Conservation (phyloP, 352 stramenopile species). For the Pythium phragmiticola region DNA sequence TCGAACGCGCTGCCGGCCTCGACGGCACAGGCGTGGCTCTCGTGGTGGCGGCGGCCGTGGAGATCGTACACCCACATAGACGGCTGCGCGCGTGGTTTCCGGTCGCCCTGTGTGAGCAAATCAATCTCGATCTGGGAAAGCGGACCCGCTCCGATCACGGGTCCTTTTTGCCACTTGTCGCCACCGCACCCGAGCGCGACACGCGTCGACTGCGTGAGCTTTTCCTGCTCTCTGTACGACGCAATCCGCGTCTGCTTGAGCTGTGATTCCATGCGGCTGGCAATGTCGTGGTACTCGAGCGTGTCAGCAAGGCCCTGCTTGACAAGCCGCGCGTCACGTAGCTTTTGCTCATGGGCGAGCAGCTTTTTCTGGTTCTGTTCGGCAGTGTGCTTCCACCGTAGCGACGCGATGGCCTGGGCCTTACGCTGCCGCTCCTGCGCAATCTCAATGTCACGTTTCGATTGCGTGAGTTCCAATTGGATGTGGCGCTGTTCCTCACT, state of each 20-base stretch:
- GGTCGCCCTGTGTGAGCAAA: slow-evolving; percentile 12
- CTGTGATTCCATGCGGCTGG: slow-evolving; percentile 36
- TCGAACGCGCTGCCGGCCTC: slow-evolving; percentile 35
- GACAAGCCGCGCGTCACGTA: slow-evolving; percentile 30
- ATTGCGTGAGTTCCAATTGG: slow-evolving; percentile 41
- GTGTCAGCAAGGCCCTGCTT: slow-evolving; percentile 50
- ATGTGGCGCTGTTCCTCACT: slow-evolving; percentile 40
- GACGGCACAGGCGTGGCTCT: slow-evolving; percentile 31
- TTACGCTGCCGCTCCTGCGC: slow-evolving; percentile 40
- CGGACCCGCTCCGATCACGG: slow-evolving; percentile 41
- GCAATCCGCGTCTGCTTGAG: slow-evolving; percentile 45
- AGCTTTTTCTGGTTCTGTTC: slow-evolving; percentile 42
- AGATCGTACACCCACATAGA: slow-evolving; percentile 55
- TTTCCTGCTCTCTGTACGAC: slow-evolving; percentile 42
- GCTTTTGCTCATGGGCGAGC: slow-evolving; percentile 31
- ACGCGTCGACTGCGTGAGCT: slow-evolving; percentile 33
- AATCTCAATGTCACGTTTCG: slow-evolving; percentile 39
- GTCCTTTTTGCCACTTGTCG: slow-evolving; percentile 33
- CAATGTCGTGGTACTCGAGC: slow-evolving; percentile 55
- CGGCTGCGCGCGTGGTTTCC: background rate
- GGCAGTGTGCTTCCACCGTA: slow-evolving; percentile 41
- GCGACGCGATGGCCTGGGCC: slow-evolving; percentile 36
- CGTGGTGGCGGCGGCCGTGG: slow-evolving; percentile 46
- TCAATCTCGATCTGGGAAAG: slow-evolving; percentile 49
- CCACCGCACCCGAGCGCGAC: slow-evolving; percentile 30